A percentile compares a stretch with the other conserved stretches of the same genome.
Evolutionary conservation across 1,139 yeast genomes (phyloP).

Genomic region (Yamadazyma membranifaciens): DNA sequence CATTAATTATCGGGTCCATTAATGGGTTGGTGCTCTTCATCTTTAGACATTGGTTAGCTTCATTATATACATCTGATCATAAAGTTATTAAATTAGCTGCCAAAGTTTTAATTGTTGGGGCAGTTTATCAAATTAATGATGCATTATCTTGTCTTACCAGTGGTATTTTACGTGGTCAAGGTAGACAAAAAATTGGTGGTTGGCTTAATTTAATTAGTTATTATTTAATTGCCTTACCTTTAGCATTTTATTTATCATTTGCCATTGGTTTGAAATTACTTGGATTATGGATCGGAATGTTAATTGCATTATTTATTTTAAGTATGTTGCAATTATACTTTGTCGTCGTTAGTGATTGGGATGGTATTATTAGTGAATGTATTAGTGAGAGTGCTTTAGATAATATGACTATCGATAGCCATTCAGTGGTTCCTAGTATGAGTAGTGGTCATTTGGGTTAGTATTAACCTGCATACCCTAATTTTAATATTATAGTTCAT

Average conservation of each 20-base stretch:
- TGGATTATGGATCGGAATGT: slow-evolving; percentile 67
- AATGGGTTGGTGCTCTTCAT: slow-evolving; percentile 36
- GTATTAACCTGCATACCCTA: too few relatives aligned
- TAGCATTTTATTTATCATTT: slow-evolving; percentile 55
- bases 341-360: slow-evolving; percentile 57
- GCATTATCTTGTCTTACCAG: slow-evolving; percentile 53
- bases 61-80: slow-evolving; percentile 49
- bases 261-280: slow-evolving; percentile 39
- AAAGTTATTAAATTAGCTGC: slow-evolving; percentile 51
- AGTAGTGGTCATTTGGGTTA: slow-evolving; percentile 21
- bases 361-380: slow-evolving; percentile 43
- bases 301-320: slow-evolving; percentile 50
- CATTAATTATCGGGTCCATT: slow-evolving; percentile 43
- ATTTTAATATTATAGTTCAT: not conserved
- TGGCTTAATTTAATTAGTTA: slow-evolving; percentile 55
- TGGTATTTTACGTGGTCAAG: slow-evolving; percentile 66
- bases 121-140: slow-evolving; percentile 60
- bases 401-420: slow-evolving; percentile 31
- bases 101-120: slow-evolving; percentile 52
- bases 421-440: slow-evolving; percentile 35
- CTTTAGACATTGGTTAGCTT: slow-evolving; percentile 42
- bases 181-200: slow-evolving; percentile 63
- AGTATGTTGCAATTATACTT: slow-evolving; percentile 45
- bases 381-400: slow-evolving; percentile 41
- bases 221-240: slow-evolving; percentile 58